Evolutionary conservation across 2,329 filamentous ascomycete genomes (phyloP).

Genomic region (Aotearoamyces nothofagi): DNA sequence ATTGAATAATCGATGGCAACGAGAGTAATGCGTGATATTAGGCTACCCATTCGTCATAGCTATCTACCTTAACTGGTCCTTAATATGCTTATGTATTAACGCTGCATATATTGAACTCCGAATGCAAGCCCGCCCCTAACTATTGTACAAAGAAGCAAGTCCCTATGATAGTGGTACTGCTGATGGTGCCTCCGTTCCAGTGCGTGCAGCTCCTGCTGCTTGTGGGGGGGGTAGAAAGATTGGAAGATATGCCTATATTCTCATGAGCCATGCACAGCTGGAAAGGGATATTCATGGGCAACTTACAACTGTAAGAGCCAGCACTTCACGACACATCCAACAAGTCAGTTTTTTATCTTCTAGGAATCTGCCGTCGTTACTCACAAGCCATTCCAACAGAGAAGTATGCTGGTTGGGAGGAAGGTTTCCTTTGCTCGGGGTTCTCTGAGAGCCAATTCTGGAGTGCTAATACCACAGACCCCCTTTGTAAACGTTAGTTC

Average conservation of each 20-base stretch:
- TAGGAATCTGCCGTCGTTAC: slow-evolving; percentile 20
- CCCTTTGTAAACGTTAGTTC: slow-evolving; percentile 29
- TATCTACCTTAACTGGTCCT: too few species aligned
- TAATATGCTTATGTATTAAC: too few species aligned
- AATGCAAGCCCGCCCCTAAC: too few species aligned
- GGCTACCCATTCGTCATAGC: too few species aligned
- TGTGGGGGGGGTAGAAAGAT: slow-evolving; percentile 44
- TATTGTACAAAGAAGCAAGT: too few species aligned
- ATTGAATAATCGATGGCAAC: too few species aligned
- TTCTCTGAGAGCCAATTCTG: slow-evolving; percentile 69
- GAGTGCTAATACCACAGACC: slow-evolving; percentile 56
- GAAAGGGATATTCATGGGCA: slow-evolving; percentile 1
- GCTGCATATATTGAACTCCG: too few species aligned
- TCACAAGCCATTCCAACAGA: slow-evolving; percentile 65
- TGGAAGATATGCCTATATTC: slow-evolving; percentile 40
- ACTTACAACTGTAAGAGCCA: slow-evolving; percentile 26
- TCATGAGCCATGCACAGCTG: slow-evolving; percentile 1
- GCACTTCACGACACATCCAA: slow-evolving; percentile 9
- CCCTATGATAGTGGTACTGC: slow-evolving; percentile 27
- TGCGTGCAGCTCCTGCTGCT: slow-evolving; percentile 11
- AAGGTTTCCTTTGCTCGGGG: slow-evolving; percentile 45
- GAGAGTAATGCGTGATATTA: too few species aligned
- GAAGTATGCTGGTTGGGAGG: slow-evolving; percentile 57
- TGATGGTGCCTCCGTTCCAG: slow-evolving; percentile 30
- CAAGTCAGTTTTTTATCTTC: slow-evolving; percentile 2